Evolutionary conservation across 139 green algal genomes (phyloP), one percentile per base, ranked within the genome.

Genomic region (Gonium pectorale): DNA sequence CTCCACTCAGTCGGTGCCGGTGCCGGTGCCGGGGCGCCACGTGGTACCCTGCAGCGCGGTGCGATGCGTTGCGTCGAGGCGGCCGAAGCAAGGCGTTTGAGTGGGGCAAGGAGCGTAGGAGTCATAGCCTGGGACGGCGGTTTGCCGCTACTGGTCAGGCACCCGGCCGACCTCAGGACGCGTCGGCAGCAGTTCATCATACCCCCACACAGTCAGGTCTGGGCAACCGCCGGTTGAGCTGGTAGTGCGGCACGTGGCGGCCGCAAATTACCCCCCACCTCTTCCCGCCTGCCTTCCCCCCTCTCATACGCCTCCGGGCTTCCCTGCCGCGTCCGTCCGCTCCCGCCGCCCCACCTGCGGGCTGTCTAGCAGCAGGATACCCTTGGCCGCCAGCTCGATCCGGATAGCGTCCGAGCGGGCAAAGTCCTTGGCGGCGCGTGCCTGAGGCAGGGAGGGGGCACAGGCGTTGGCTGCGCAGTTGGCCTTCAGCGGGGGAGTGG

Each of bases 391-490:
- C 37, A 98, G 88, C 43, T 89, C 82, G 66, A 89, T 29, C 2
- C 94, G 81, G 60, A 96, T 90, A 22, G 64, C 85, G 74, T 98
- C 95, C 4, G 92, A 91, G 5, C 87, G 80, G 0, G 87, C 90
- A 91, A 95, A 99, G 80, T 99, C 92, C 83, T 98, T 99, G 44
- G 87, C 90, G 22, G 75, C 67, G 13, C 93, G 85, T 8, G 94
- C 94, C 78, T 89, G 89, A 26, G 31, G 38, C 60, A 9, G 37
- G 24, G 67, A 17, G 17, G 29, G 31, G n/a, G n/a, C n/a, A n/a
- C n/a, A n/a, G n/a, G n/a, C n/a, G n/a, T n/a, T n/a, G n/a, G n/a
- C n/a, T n/a, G n/a, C n/a, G n/a, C 5, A 24, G n/a, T 11, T 44
- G 19, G 24, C 11, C 8, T 33, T 29, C 19, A 63, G 54, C 54